Conservation (phyloP, 345 rosid genomes). For the Brassica incana region DNA sequence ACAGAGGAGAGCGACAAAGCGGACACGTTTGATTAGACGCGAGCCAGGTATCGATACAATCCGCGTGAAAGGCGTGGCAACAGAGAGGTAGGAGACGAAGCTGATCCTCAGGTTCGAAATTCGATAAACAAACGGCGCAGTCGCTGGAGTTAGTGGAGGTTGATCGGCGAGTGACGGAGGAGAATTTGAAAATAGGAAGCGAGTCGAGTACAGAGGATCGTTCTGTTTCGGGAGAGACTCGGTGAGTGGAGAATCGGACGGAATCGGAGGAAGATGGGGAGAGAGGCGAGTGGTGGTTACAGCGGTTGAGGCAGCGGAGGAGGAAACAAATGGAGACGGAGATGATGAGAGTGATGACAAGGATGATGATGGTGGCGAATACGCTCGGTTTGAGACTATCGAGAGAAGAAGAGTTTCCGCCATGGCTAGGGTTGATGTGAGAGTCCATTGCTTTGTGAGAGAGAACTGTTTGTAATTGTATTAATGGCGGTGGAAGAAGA, state of each 20-base stretch:
- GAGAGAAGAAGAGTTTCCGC: slow-evolving; percentile 35
- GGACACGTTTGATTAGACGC: slow-evolving; percentile 78
- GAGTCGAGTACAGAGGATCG: slow-evolving; percentile 49
- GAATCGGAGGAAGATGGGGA: slow-evolving; percentile 38
- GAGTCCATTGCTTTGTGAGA: slow-evolving; percentile 18
- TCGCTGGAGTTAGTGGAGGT: slow-evolving; percentile 45
- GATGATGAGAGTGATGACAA: slow-evolving; percentile 54
- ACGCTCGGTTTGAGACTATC: slow-evolving; percentile 63
- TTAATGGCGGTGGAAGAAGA: slow-evolving; percentile 28
- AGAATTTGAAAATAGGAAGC: slow-evolving; percentile 77
- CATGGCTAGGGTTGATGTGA: slow-evolving; percentile 23
- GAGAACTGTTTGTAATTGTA: background rate
- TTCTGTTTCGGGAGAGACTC: slow-evolving; percentile 54
- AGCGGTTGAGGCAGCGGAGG: slow-evolving; percentile 72
- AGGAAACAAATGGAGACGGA: slow-evolving; percentile 72
- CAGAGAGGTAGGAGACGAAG: slow-evolving; percentile 87
- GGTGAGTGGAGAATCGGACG: slow-evolving; percentile 38
- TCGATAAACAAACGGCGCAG: slow-evolving; percentile 87
- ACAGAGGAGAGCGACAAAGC: slow-evolving; percentile 76
- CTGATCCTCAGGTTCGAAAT: slow-evolving; percentile 69
- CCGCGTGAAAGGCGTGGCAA: slow-evolving; percentile 84
- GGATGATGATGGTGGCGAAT: slow-evolving; percentile 56
- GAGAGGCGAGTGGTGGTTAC: slow-evolving; percentile 29
- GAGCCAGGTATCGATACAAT: slow-evolving; percentile 84
- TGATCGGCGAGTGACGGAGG: slow-evolving; percentile 66